Conservation (phyloP, 306 rosid species). For the Sesbania bispinosa region DNA sequence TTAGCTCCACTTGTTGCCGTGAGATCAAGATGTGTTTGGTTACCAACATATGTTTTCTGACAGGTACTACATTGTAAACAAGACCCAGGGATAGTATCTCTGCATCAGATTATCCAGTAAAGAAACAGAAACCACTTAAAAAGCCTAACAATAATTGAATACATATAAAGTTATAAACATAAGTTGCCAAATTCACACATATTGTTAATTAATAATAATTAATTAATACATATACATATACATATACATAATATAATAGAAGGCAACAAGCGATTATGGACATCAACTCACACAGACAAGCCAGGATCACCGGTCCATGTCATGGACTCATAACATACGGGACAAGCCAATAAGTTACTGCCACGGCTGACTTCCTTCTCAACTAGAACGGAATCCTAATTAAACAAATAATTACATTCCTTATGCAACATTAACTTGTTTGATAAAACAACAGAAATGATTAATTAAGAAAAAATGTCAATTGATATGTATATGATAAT, state of each 20-base stretch:
- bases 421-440: neutral
- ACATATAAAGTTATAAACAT: too few species aligned
- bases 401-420: neutral
- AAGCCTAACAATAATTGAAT: too few species aligned
- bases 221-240: too few species aligned
- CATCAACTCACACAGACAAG: slow-evolving; percentile 55
- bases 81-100: slow-evolving; percentile 56
- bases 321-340: slow-evolving; percentile 62
- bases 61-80: slow-evolving; percentile 71
- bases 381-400: slow-evolving; percentile 43
- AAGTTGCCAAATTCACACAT: neutral
- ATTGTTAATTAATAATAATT: too few species aligned
- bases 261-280: too few species aligned
- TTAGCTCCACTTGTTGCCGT: slow-evolving; percentile 51
- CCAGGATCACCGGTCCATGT: slow-evolving; percentile 30
- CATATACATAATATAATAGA: too few species aligned
- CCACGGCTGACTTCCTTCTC: slow-evolving; percentile 39
- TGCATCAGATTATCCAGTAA: slow-evolving; percentile 32
- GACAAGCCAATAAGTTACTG: slow-evolving; percentile 69
- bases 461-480: too few species aligned
- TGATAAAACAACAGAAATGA: neutral
- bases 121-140: slow-evolving; percentile 13
- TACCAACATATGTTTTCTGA: slow-evolving; percentile 65
- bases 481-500: too few species aligned
- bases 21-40: slow-evolving; percentile 64